Base-by-base conservation (phyloP, 1,284 basidiomycete species). In the Ceratobasidium theobromae region DNA sequence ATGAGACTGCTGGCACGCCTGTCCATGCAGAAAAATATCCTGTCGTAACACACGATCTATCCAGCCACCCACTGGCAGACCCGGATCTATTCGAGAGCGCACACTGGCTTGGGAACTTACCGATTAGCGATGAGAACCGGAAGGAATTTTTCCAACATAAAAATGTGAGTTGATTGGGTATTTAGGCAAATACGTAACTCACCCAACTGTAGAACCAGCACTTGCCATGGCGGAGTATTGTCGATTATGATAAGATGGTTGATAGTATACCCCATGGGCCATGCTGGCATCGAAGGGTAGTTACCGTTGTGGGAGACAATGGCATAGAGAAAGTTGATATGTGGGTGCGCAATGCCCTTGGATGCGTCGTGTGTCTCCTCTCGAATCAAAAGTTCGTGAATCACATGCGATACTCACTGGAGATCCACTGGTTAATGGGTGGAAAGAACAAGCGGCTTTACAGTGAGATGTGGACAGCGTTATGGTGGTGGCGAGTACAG, bases 321-420 rank as follows among this genome's bases (percentile, higher is more conserved):
- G 11, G 48, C 4, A 70, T 68, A 11, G 67, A 71, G 3, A 53
- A 72, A 25, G 68, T 76, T 0, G 74, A 77, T 33, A 45, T 78
- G 0, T 78, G 76, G 71, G 45, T 55, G 2, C 51, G 73, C 0
- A 70, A 79, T 49, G 74, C 76, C 9, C 70, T 79, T 0, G 74
- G 75, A 23, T 18, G 21, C 14, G 74, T 73, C 28, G 69, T 79
- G 4, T 32, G 58, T 25, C 53, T 68, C 0, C 6, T 70, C n/a
- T 14, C 32, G 14, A 66, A 70, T 25, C 64, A 54, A 9, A n/a
- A 21, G 6, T 68, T 70, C 16, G 16, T 27, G 1, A n/a, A 49
- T 1, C 4, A 52, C 25, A 52, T 69, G 48, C 23, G 53, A 3
- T 70, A 41, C 28, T 35, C 27, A 1, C 68, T 68, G 18, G 58